Conservation (phyloP, 306 rosid species). For the Medicago lupulina region DNA sequence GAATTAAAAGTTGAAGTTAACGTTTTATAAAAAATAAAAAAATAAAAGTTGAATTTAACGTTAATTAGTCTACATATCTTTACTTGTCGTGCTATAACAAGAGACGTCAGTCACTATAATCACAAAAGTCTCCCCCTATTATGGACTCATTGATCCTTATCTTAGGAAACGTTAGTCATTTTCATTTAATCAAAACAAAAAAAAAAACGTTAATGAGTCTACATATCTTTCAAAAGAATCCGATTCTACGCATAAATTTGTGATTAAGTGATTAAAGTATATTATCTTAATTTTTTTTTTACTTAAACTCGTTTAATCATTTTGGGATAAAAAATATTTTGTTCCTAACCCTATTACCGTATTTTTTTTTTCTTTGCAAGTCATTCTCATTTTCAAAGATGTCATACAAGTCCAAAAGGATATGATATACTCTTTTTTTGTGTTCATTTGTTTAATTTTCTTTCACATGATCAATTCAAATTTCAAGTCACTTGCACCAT, state of each 20-base stretch:
- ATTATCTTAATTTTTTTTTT: no score
- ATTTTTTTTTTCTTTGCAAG: background rate
- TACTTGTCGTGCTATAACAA: background rate
- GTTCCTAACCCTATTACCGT: background rate
- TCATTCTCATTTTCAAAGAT: background rate
- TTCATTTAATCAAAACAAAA: no score
- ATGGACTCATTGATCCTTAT: background rate
- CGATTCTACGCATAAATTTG: no score
- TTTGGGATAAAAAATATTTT: no score
- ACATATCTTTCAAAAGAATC: no score
- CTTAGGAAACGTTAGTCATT: background rate
- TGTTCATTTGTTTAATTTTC: slow-evolving; percentile 1
- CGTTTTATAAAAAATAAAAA: no score
- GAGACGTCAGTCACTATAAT: background rate
- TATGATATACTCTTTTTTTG: background rate
- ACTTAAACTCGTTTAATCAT: no score
- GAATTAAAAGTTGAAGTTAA: no score
- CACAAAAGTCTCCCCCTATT: background rate
- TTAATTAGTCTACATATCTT: background rate
- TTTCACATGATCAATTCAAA: background rate
- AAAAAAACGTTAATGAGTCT: no score
- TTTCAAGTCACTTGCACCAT: background rate
- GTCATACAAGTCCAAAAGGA: background rate
- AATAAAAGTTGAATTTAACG: background rate
- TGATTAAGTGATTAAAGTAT: no score